Evolutionary conservation across 768 basidiomycete species (phyloP), one percentile per base, ranked within the genome.

Genomic region (Phlebiopsis flavidoalba): DNA sequence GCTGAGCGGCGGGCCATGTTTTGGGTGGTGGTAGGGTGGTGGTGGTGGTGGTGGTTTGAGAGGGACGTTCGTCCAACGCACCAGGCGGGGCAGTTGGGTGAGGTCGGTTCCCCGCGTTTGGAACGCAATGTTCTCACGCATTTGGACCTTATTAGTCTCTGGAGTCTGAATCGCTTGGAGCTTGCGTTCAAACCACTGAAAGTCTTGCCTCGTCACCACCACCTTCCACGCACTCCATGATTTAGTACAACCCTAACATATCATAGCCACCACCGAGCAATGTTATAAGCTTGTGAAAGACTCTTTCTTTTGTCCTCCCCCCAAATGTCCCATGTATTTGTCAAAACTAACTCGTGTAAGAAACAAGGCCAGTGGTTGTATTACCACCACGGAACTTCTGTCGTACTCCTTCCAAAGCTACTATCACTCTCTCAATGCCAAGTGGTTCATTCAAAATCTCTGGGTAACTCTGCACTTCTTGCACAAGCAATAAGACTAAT

Each of bases 1-100:
- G 82, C 77, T 65, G 76, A 69, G 65, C 90, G 89, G 62, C 89
- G 88, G 64, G 89, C 81, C 90, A 92, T 91, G 64, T 64, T 67
- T 52, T 61, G 15, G 35, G 37, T 43, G 26, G 26, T 31, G 26
- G 51, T 57, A n/a, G n/a, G 17, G 47, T 59, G 59, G 55, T 15
- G 22, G n/a, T 31, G 26, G 51, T 57, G 17, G 47, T 59, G 59
- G 55, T 15, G 22, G n/a, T 43, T 33, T 53, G 52, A 45, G 55
- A 55, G 50, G 48, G 52, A 52, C 14, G 43, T 56, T 17, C 51
- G 31, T 22, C 14, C 22, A 57, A 40, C 26, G 62, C 21, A 49
- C n/a, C 58, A 45, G 43, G 45, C 49, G 51, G n/a, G n/a, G 26
- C 26, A 31, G 54, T 58, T 51, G 59, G n/a, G 26, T 31, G 26